Evolutionary conservation across 768 basidiomycete species (phyloP).

Genomic region (Cantharellus cinnabarinus): DNA sequence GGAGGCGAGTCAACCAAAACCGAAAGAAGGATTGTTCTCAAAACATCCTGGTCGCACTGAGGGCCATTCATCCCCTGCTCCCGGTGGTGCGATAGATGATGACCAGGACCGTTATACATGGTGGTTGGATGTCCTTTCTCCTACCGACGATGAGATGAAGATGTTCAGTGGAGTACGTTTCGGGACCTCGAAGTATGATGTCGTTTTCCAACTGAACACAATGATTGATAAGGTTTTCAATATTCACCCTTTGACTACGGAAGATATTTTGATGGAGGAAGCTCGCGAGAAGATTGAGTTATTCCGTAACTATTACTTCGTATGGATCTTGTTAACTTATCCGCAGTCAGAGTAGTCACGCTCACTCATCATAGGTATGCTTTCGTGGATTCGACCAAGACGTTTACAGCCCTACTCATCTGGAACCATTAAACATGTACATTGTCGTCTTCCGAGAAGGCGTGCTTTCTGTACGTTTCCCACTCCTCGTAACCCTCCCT

Average conservation of each 20-base stretch:
- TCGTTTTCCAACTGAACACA: not conserved
- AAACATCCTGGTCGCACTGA: not conserved
- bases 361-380: constrained; percentile 30
- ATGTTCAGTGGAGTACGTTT: constrained; percentile 60
- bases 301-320: constrained; percentile 95
- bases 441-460: constrained; percentile 98
- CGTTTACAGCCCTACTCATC: constrained; percentile 86
- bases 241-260: constrained; percentile 94
- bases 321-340: not conserved
- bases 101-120: constrained; percentile 61
- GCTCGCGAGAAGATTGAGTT: constrained; percentile 99
- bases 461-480: constrained; percentile 57
- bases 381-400: constrained; percentile 99
- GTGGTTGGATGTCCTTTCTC: constrained; percentile 90
- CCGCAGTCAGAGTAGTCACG: not conserved
- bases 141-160: constrained; percentile 98
- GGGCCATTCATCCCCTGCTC: not conserved
- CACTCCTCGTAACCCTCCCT: not conserved
- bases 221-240: constrained; percentile 51
- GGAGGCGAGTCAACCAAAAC: not conserved
- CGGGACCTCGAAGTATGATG: constrained; percentile 14
- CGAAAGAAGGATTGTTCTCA: constrained; percentile 1
- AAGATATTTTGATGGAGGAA: constrained; percentile 99
- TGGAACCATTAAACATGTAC: constrained; percentile 99
- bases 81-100: constrained; percentile 17